Evolutionary conservation across 1,284 basidiomycete genomes (phyloP).

Genomic region (Entoloma clypeatum): DNA sequence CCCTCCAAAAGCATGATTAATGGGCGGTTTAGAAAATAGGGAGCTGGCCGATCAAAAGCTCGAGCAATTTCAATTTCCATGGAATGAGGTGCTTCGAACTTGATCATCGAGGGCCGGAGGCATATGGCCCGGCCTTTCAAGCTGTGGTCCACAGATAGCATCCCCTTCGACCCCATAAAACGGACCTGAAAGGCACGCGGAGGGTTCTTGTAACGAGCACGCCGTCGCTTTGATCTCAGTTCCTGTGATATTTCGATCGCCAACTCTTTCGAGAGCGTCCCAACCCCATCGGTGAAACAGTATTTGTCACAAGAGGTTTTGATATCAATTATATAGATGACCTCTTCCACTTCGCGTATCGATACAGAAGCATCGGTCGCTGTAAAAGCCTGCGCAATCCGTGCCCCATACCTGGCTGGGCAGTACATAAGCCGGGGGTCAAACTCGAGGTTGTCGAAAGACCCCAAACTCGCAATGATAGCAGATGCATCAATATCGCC

Average conservation of each 20-base stretch:
- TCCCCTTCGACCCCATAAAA: constrained; percentile 59
- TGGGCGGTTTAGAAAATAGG: constrained; percentile 62
- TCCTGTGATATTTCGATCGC: constrained; percentile 50
- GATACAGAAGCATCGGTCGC: constrained; percentile 59
- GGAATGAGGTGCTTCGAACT: constrained; percentile 51
- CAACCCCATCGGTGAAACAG: constrained; percentile 68
- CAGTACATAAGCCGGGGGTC: constrained; percentile 49
- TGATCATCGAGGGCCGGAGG: constrained; percentile 58
- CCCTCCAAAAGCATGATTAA: constrained; percentile 67
- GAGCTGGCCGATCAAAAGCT: constrained; percentile 56
- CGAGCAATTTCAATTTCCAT: constrained; percentile 58
- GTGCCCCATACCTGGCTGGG: constrained; percentile 67
- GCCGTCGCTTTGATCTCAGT: constrained; percentile 35
- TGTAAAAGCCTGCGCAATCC: constrained; percentile 71
- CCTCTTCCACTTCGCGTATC: constrained; percentile 49
- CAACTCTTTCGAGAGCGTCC: constrained; percentile 59
- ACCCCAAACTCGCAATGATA: constrained; percentile 53
- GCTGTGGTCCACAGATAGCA: constrained; percentile 53
- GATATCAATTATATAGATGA: constrained; percentile 46
- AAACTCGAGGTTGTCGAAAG: constrained; percentile 43
- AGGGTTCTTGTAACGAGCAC: constrained; percentile 32
- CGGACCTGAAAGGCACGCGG: constrained; percentile 58
- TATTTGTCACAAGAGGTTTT: constrained; percentile 31
- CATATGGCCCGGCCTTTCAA: constrained; percentile 44
- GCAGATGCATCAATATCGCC: constrained; percentile 37